Base-by-base conservation (phyloP, 352 stramenopile species). In the Phytophthora constricta region DNA sequence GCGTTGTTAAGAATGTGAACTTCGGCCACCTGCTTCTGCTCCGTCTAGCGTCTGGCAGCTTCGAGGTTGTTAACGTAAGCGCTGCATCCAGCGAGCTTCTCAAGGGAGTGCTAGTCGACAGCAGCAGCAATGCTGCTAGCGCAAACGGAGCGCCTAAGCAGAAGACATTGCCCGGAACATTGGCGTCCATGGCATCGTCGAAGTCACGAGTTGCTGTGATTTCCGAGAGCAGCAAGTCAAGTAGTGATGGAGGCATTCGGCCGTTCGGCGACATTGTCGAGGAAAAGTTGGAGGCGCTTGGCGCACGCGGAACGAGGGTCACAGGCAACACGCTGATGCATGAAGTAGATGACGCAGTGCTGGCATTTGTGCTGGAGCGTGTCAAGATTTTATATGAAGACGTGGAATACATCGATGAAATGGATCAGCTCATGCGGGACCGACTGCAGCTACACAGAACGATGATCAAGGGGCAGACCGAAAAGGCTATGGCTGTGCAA, bases 61-160 rank as follows among this genome's bases (percentile, higher is more conserved):
- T 93, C 66, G 87, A 93, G 55, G 71, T 95, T 33, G 79, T 95
- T 20, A 93, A 93, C 55, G 76, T 95, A 33, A 92, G 85, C 31
- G 84, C 83, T 14, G 79, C 85, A 4, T 90, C 85, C 2, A 90
- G 79, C 16, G 83, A 93, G 47, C 51, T 93, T 33, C 72, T 90
- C n/a, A 90, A 89, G 45, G 78, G 83, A 22, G 70, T 87, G 17
- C 58, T 86, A 26, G 64, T 74, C n/a, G 74, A 74, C 41, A 76
- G 70, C 46, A 52, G 34, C 8, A 27, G 22, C 17, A 58, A 49
- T 14, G 65, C n/a, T 16, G 56, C 27, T 64, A 50, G 41, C 48
- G 46, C 25, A 27, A 19, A 53, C 46, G 52, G 28, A 52, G 47
- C 49, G 42, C 68, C 47, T 53, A 25, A 62, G 13, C 76, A 82